Conservation (phyloP, 2,329 filamentous ascomycete species). For the Xylariaceae sp. region DNA sequence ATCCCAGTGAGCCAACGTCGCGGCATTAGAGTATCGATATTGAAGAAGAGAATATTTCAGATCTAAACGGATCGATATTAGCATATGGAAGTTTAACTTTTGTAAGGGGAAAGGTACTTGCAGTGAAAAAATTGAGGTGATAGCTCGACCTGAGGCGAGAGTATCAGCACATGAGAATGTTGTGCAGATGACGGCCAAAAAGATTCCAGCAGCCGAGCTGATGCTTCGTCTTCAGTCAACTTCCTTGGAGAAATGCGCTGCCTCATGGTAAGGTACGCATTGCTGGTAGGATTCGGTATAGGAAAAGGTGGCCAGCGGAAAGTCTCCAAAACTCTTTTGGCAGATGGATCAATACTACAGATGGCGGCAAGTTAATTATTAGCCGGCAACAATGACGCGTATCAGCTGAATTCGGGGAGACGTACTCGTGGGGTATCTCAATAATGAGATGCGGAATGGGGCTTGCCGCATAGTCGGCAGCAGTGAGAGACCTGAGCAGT, state of each 20-base stretch:
- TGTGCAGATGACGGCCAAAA: constrained; percentile 71
- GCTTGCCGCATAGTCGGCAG: constrained; percentile 71
- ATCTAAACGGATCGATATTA: constrained; percentile 40
- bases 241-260: constrained; percentile 64
- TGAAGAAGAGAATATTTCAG: constrained; percentile 74
- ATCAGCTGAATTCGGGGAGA: no score
- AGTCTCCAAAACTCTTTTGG: constrained; percentile 56
- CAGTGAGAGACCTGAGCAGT: constrained; percentile 69
- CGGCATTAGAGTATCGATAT: constrained; percentile 64
- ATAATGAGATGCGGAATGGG: constrained; percentile 73
- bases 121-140: constrained; percentile 80
- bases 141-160: constrained; percentile 77
- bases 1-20: constrained; percentile 42
- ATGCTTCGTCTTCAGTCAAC: constrained; percentile 64
- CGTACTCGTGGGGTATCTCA: constrained; percentile 70
- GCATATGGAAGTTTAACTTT: not conserved
- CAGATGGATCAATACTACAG: constrained; percentile 64
- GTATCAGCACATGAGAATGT: constrained; percentile 73
- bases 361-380: no score
- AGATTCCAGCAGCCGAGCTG: constrained; percentile 74
- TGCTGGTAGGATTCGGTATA: constrained; percentile 36
- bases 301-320: constrained; percentile 64
- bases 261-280: constrained; percentile 63
- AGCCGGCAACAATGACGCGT: no score
- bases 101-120: constrained; percentile 33